Evolutionary conservation across 1,284 basidiomycete genomes (phyloP), one percentile per base, ranked within the genome.

Genomic region (Moesziomyces sp.): DNA sequence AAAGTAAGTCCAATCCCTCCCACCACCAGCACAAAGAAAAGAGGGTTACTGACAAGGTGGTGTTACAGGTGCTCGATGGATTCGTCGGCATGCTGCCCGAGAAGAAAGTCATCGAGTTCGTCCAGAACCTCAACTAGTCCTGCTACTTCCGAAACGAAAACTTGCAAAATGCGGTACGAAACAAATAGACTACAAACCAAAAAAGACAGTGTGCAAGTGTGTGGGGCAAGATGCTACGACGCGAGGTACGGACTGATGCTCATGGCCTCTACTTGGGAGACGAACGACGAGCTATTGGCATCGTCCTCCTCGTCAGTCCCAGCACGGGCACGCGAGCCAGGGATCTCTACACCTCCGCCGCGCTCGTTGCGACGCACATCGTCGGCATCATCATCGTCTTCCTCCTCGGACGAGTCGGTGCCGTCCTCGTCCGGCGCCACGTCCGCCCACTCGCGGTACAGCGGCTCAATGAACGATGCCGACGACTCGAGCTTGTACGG

Each of bases 401-500:
- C 71, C 0, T 76, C 77, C 23, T 59, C 64, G 16, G 61, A 71
- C 4, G 75, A 76, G 23, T 54, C 67, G 9, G 65, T 60, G 9
- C 70, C 66, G 28, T 85, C 81, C 40, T 76, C 68, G 3, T 78
- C 78, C 3, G 81, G 82, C 5, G 85, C 85, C 5, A 88, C 87
- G 49, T 88, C 87, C 26, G 73, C 57, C 88, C 88, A 89, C 10
- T 87, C 86, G 14, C 87, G 82, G 69, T 89, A 89, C 52, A 88
- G 84, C 9, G 77, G 75, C 46, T 88, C 86, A 63, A 89, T 84
- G 70, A 84, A 88, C 24, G 83, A 82, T 0, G 86, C 62, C 13
- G 79, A 87, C 43, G 85, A 81, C 3, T 93, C 92, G 2, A 99
- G 89, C 74, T 91, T 92, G 86, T 94, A 99, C 1, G 97, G 97